Evolutionary conservation across 805 yeast genomes (phyloP), one percentile per base, ranked within the genome.

Genomic region (Candida bentonensis): DNA sequence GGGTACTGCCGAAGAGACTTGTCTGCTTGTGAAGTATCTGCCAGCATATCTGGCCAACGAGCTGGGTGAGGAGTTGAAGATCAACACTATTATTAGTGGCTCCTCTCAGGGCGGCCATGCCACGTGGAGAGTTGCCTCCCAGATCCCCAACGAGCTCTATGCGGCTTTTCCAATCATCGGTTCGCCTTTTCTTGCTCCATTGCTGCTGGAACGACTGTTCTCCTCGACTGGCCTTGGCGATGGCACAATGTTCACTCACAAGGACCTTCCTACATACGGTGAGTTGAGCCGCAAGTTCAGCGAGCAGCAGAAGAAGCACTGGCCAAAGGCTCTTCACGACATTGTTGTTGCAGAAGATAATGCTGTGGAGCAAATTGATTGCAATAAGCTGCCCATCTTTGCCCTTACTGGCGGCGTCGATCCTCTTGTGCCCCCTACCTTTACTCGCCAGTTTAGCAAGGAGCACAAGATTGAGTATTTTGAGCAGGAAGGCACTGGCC

Each of bases 91-190:
- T 39, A 56, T 72, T 23, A 52, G 67, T 11, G 83, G 82, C 1
- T 63, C 64, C 34, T 74, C 80, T 0, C 61, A 75, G 40, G 81
- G 82, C 2, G 82, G 76, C 0, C 80, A 77, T 55, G 63, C 69
- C n/a, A 62, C 69, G 23, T 72, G 73, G 63, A 58, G 56, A 69
- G 50, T 66, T 59, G 56, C 75, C 65, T 20, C 53, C 58, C 41
- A 52, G 51, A 47, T 62, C 64, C 51, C 69, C 73, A 3, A 55
- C 63, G 43, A 66, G 69, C 15, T 42, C 11, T 56, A 59, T 15
- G 63, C 63, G 23, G 63, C 70, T 15, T 68, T 69, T 34, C 79
- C 80, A 1, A 64, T 74, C 22, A 62, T 77, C 41, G 79, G 79
- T 2, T 64, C 72, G 45, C 65, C 70, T 5, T 70, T 69, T 46